A percentile compares a stretch with the other conserved stretches of the same genome.
Evolutionary conservation across 495 filamentous ascomycete genomes (phyloP).

Genomic region (Aspergillus funiculosus): DNA sequence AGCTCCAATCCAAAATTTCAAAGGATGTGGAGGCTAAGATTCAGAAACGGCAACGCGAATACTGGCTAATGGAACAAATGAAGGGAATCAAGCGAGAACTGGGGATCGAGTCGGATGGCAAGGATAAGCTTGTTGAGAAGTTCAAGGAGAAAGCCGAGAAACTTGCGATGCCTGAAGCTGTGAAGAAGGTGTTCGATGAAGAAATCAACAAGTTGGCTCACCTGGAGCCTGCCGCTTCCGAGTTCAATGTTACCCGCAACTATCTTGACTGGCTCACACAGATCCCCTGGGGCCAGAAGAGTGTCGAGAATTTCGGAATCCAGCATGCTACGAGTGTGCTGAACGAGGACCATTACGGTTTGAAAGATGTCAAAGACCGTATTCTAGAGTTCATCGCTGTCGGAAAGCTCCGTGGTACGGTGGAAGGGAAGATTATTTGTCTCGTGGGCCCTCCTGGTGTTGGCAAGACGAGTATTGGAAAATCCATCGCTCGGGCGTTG

Average conservation of each 20-base stretch:
- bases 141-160: constrained; percentile 94
- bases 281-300: constrained; percentile 95
- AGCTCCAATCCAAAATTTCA: constrained; percentile 93
- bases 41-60: constrained; percentile 94
- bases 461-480: constrained; percentile 98
- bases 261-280: constrained; percentile 99
- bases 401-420: constrained; percentile 91
- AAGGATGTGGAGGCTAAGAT: constrained; percentile 98
- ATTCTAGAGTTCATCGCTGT: constrained; percentile 99
- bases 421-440: constrained; percentile 98
- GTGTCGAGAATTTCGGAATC: constrained; percentile 94
- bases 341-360: constrained; percentile 94
- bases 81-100: constrained; percentile 96
- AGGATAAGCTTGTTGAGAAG: constrained; percentile 94
- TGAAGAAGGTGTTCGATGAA: constrained; percentile 97
- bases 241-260: constrained; percentile 99
- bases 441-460: constrained; percentile 96
- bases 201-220: constrained; percentile 95
- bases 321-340: constrained; percentile 82
- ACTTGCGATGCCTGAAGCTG: constrained; percentile 91
- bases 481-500: constrained; percentile 90
- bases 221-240: constrained; percentile 88
- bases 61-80: constrained; percentile 99
- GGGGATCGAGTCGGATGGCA: constrained; percentile 94
- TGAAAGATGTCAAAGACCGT: constrained; percentile 98